These are phyloP conservation scores for Hypoxylon lenormandii DNA, from an alignment of 495 filamentous ascomycete genomes.

Conservation along the genomic window DNA sequence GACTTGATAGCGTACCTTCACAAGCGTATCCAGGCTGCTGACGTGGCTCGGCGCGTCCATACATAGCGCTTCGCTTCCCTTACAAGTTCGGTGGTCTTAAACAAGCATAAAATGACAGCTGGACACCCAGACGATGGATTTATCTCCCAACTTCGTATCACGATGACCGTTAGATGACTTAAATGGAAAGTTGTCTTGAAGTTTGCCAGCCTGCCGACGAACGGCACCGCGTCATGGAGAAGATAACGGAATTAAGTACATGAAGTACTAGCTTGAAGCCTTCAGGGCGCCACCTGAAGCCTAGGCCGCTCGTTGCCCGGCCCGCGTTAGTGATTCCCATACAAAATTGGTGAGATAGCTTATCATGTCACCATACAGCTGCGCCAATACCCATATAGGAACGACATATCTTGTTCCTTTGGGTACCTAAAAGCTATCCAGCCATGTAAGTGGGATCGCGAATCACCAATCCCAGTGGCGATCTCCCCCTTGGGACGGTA, in stretches of 20 bases:
- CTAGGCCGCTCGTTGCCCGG: conserved; percentile 2
- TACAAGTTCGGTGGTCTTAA: conserved; percentile 12
- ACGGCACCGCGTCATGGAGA: conserved; percentile 4
- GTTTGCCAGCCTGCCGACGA: conserved; percentile 2
- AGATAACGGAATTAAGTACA: conserved; percentile 24
- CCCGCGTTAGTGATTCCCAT: conserved; percentile 12
- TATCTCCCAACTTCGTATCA: conserved; percentile 20
- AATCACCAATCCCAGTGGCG: conserved; percentile 8
- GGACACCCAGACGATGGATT: not conserved
- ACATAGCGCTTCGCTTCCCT: conserved; percentile 36
- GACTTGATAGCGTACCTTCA: conserved; percentile 44
- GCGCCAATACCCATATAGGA: not conserved
- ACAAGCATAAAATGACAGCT: conserved; percentile 5
- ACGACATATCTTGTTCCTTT: not conserved
- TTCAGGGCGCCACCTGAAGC: conserved; percentile 27
- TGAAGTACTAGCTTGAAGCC: conserved; percentile 8
- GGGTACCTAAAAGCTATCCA: conserved; percentile 9
- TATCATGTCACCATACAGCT: conserved; percentile 5
- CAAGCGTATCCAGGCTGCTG: conserved; percentile 61
- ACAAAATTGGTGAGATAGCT: conserved; percentile 9
- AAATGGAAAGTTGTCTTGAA: not conserved
- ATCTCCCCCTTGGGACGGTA: conserved; percentile 26
- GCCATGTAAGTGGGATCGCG: not conserved
- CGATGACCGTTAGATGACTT: not conserved
- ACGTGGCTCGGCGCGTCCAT: conserved; percentile 50